These are phyloP conservation scores for Conringia planisiliqua DNA, from an alignment of 345 rosid genomes.

Conservation along the genomic window DNA sequence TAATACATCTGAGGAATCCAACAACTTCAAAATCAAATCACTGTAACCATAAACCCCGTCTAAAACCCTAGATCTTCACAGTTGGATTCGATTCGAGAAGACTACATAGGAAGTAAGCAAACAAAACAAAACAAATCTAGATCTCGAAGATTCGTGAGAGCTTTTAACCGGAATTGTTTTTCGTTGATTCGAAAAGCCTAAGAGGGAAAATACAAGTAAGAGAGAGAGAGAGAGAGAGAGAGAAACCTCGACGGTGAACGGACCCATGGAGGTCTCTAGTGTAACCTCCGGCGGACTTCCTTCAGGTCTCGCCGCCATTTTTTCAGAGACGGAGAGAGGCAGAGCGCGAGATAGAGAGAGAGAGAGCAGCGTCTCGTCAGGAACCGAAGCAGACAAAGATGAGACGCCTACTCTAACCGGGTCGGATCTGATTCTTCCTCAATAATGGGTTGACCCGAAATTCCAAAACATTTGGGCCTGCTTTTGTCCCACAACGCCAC, in stretches of 20 bases:
- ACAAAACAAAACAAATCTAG: not conserved
- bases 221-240: not conserved
- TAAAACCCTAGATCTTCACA: constrained; percentile 15
- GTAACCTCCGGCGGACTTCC: constrained; percentile 89
- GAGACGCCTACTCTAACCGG: not conserved
- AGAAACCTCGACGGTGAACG: constrained; percentile 79
- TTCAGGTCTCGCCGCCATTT: constrained; percentile 75
- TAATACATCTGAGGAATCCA: constrained; percentile 55
- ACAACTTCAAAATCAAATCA: constrained; percentile 2
- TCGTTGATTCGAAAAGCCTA: constrained; percentile 3
- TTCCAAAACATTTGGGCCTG: not conserved
- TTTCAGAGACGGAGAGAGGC: constrained; percentile 6
- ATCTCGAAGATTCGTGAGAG: constrained; percentile 3
- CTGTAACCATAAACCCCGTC: constrained; percentile 1
- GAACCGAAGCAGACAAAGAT: not conserved
- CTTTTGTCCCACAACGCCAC: not conserved
- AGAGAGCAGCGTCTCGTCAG: not conserved
- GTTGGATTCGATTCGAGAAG: not conserved
- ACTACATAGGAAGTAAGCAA: not conserved
- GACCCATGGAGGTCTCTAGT: constrained; percentile 90
- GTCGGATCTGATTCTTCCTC: constrained; percentile 28
- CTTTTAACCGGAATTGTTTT: not conserved
- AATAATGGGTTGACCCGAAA: constrained; percentile 16
- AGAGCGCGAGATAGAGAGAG: not conserved
- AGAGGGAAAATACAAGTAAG: not conserved